Evolutionary conservation across 2,329 filamentous ascomycete genomes (phyloP).

Genomic region (Alternaria gansuensis): DNA sequence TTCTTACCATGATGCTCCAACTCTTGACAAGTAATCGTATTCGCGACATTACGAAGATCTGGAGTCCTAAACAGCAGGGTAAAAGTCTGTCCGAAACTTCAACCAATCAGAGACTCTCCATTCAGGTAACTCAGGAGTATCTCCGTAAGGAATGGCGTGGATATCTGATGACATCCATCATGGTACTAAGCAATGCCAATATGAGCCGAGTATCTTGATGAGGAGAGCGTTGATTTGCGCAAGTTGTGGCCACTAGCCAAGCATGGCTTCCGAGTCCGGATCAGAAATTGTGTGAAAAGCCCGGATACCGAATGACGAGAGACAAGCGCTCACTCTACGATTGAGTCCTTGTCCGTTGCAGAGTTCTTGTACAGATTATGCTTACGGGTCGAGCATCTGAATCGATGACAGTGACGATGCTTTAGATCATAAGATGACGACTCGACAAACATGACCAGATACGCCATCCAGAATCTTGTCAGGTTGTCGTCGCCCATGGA

Average conservation of each 20-base stretch:
- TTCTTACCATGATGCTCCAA: not conserved
- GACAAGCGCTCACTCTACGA: not conserved
- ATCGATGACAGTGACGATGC: not conserved
- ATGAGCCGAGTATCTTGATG: not conserved
- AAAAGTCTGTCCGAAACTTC: too few relatives aligned
- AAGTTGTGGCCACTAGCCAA: conserved; percentile 13
- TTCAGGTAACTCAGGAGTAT: not conserved
- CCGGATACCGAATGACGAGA: not conserved
- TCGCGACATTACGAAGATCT: not conserved
- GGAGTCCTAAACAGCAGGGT: not conserved
- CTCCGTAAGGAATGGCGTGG: not conserved
- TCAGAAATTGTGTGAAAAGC: not conserved
- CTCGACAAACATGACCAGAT: too few relatives aligned
- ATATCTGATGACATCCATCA: not conserved
- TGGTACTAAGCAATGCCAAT: not conserved
- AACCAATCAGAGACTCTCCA: not conserved
- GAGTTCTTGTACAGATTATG: not conserved
- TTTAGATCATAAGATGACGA: not conserved
- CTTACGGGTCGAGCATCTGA: not conserved
- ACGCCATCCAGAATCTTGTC: too few relatives aligned
- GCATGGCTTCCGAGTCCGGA: not conserved
- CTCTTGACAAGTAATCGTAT: too few relatives aligned
- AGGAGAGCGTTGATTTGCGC: conserved; percentile 7
- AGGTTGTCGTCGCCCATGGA: too few relatives aligned
- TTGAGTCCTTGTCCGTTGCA: not conserved